Percentiles rank a stretch among this genome's conserved stretches.
These are phyloP conservation scores for Wickerhamiella azymoides DNA, from an alignment of 805 yeast species.

Conservation along the genomic window DNA sequence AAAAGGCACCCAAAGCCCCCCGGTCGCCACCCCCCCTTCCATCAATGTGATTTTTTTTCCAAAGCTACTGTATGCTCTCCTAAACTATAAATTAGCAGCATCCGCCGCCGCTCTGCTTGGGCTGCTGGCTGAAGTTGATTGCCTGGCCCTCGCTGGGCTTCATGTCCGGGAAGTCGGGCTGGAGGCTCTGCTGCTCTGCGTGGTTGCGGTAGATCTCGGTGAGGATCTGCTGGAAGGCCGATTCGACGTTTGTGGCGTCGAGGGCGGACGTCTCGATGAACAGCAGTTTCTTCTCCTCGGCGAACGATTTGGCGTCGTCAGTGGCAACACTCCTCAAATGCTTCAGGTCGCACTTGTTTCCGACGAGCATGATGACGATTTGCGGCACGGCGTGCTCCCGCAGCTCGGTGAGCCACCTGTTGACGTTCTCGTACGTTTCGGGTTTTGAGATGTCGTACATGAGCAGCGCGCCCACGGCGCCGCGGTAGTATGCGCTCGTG, in stretches of 20 bases:
- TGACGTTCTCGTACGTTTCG: slow-evolving; percentile 77
- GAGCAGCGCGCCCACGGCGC: slow-evolving; percentile 93
- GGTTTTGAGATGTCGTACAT: slow-evolving; percentile 94
- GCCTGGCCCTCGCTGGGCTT: slow-evolving; percentile 80
- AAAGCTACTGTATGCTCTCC: background rate
- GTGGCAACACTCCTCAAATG: slow-evolving; percentile 95
- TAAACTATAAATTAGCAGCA: slow-evolving; percentile 49
- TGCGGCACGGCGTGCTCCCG: slow-evolving; percentile 95
- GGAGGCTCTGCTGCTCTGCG: slow-evolving; percentile 76
- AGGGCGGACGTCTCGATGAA: slow-evolving; percentile 95
- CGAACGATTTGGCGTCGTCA: slow-evolving; percentile 86
- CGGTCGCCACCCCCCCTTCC: background rate
- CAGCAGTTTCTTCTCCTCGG: slow-evolving; percentile 68
- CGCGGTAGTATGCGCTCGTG: slow-evolving; percentile 93
- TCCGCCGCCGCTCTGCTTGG: slow-evolving; percentile 48
- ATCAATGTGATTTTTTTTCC: background rate
- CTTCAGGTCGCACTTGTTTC: slow-evolving; percentile 89
- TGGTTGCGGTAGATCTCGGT: slow-evolving; percentile 92
- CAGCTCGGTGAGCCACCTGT: slow-evolving; percentile 86
- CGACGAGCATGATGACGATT: slow-evolving; percentile 90
- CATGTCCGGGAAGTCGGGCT: slow-evolving; percentile 52
- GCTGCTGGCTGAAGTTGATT: slow-evolving; percentile 85
- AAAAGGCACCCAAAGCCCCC: background rate
- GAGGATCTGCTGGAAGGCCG: slow-evolving; percentile 83
- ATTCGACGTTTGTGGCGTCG: slow-evolving; percentile 86